phyloP scores from a whole-genome alignment of 495 filamentous ascomycete genomes.

The Amniculicola lignicola region DNA sequence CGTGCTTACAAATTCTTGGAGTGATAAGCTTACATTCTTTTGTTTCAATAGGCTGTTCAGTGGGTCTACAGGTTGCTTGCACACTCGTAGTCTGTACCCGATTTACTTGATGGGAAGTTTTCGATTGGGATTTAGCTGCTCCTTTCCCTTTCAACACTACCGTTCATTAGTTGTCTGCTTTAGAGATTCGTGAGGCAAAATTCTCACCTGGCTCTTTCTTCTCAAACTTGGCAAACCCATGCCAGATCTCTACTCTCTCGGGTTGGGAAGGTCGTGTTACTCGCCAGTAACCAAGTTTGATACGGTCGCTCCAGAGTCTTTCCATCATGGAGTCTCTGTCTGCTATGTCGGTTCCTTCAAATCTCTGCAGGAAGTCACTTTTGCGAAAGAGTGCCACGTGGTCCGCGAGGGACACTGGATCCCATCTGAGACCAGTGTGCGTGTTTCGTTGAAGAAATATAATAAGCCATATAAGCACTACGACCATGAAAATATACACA shows the following conservation, averaged over 20 bases:
- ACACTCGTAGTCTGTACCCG: too few species aligned
- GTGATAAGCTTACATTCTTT: too few species aligned
- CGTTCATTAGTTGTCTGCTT: too few species aligned
- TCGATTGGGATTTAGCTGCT: too few species aligned
- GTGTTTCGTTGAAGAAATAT: background rate
- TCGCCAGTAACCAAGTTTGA: background rate
- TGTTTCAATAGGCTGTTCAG: too few species aligned
- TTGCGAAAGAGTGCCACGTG: background rate
- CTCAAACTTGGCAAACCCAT: background rate
- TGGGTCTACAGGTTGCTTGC: too few species aligned
- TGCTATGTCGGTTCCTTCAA: background rate
- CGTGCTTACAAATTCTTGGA: too few species aligned
- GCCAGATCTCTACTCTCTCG: background rate
- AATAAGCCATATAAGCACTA: background rate
- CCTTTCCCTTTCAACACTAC: too few species aligned
- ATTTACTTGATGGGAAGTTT: too few species aligned
- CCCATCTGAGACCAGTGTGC: background rate
- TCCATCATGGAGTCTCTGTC: background rate
- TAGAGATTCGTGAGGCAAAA: too few species aligned
- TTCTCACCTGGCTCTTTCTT: background rate
- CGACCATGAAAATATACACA: background rate
- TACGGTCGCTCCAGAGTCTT: background rate
- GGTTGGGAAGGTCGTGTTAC: too few species aligned
- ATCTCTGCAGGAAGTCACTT: background rate
- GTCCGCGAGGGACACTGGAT: background rate